Base-by-base conservation (phyloP, 1,284 basidiomycete genomes). In the Irpex lacteus region DNA sequence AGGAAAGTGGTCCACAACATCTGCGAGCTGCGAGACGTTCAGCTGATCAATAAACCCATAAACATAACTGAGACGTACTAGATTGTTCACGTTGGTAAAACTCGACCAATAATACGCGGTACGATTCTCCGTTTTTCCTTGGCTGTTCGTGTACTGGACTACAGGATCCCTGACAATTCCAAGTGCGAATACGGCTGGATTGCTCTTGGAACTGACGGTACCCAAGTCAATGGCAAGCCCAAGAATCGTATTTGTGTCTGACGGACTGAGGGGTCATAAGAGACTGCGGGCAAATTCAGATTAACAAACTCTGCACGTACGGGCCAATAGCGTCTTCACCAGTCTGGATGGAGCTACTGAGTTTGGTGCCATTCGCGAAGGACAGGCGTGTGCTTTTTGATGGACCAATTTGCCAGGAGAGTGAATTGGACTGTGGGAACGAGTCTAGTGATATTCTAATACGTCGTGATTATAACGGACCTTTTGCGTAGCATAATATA, bases 1-100 rank as follows among this genome's bases (percentile, higher is more conserved):
- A 3, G 34, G n/a, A 53, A 65, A 76, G 50, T 75, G 71, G 0
- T 61, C 36, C 11, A 76, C 60, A 52, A 76, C 70, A 32, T 67
- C 70, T n/a, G 68, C 65, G 6, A 75, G 69, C 74, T 75, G 59
- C 2, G 19, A 11, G 13, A 9, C 37, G 44, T 60, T 52, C 50
- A 15, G n/a, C 5, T 15, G 47, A 6, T 21, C 15, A 26, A 5
- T 15, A 52, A 40, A 18, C 8, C 8, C 9, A 8, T 15, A 7
- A 34, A 11, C 34, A 2, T 21, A 21, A 19, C 4, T 9, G 8
- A 21, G 26, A 59, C 65, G 18, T 26, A 40, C 38, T 7, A 19
- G 54, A n/a, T 44, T 37, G 38, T 36, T n/a, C 9, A 55, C 11
- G n/a, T 38, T 55, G 18, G 37, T 5, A 38, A 59, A 60, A 19